Evolutionary conservation across 352 stramenopile species (phyloP), one percentile per base, ranked within the genome.

Genomic region (Globisporangium takayamanum): DNA sequence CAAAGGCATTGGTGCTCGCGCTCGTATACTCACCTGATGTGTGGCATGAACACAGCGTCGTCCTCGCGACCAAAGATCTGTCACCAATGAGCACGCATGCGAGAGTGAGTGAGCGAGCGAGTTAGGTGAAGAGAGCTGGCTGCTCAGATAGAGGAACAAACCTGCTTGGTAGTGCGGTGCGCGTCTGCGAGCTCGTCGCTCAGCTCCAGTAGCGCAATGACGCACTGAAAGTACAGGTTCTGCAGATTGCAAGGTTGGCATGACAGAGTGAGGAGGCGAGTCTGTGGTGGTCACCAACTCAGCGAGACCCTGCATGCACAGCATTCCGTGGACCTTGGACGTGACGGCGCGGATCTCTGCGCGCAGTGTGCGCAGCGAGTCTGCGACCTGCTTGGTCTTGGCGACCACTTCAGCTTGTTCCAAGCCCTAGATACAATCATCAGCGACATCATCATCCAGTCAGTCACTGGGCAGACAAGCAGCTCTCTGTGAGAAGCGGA

Each of bases 221-320:
- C 79, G 49, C 79, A 89, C 63, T 87, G 77, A 54, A 85, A 89
- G 62, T 80, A 89, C 20, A 87, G 62, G 14, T 56, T 37, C 56
- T 62, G 28, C 36, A 37, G 33, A 30, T 8, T n/a, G 39, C 28
- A 18, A 6, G 5, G 30, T 25, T 33, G 11, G 15, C 36, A 18
- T 41, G 11, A 3, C 4, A 70, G 12, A 39, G n/a, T 26, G 4
- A 59, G 28, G 3, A 5, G 1, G 44, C 2, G 30, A 15, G 30
- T 14, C 10, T 22, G 22, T 18, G 39, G 18, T 15, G 0, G 12
- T 16, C 39, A 45, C 4, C 16, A 18, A 18, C 30, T 36, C 30
- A 18, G 11, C 39, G 39, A 1, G 39, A 16, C 39, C 6, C 15
- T 12, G 1, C 47, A 36, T 7, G 6, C 0, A 12, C 22, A 22